Conservation (phyloP, 1,139 yeast species). For the Taphrina deformans region DNA sequence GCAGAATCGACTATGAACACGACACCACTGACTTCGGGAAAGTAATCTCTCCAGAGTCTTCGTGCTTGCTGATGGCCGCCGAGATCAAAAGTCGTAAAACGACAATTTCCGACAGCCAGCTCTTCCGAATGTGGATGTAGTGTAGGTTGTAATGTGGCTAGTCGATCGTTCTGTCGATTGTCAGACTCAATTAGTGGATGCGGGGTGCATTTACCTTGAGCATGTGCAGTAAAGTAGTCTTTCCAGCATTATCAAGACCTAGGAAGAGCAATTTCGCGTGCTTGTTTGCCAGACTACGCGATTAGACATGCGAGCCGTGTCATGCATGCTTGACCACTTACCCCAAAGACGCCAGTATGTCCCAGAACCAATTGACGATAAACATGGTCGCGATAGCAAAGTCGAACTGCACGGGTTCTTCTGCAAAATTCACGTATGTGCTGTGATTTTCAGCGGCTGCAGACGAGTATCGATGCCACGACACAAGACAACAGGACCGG, state of each 20-base stretch:
- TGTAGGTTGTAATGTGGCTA: constrained; percentile 96
- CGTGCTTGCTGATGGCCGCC: constrained; percentile 99
- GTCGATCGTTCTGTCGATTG: constrained; percentile 75
- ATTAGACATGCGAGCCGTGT: no score
- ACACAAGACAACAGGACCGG: not conserved
- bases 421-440: not conserved
- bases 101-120: constrained; percentile 90
- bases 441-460: not conserved
- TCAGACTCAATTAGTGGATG: no score
- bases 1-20: constrained; percentile 97
- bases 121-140: constrained; percentile 98
- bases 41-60: constrained; percentile 98
- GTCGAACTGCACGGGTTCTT: not conserved
- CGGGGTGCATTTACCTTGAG: constrained; percentile 60
- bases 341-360: constrained; percentile 32
- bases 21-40: constrained; percentile 98
- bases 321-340: no score
- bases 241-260: constrained; percentile 98
- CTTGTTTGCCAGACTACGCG: constrained; percentile 93
- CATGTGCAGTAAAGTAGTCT: constrained; percentile 95
- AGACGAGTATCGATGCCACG: not conserved
- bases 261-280: constrained; percentile 93
- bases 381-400: constrained; percentile 4
- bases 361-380: constrained; percentile 33
- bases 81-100: constrained; percentile 95